These are phyloP conservation scores for Schwanniomyces etchellsii DNA, from an alignment of 1,139 yeast species.

Conservation along the genomic window DNA sequence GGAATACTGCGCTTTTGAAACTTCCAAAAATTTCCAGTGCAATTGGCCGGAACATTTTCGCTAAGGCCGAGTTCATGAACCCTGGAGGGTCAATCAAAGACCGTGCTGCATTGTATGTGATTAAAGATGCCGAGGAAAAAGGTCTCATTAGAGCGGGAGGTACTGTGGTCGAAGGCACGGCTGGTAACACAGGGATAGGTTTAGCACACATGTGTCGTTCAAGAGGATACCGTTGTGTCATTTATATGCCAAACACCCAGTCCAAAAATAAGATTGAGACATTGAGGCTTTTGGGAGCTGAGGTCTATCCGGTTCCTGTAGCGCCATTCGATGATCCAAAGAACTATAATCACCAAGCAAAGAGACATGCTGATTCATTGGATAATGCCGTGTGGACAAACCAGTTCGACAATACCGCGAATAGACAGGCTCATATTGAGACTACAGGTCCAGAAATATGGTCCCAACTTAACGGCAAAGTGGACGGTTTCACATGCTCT, in stretches of 20 bases:
- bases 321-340: constrained; percentile 75
- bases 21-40: constrained; percentile 57
- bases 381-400: constrained; percentile 88
- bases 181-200: constrained; percentile 82
- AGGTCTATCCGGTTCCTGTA: constrained; percentile 87
- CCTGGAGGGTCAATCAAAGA: constrained; percentile 95
- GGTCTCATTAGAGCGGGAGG: constrained; percentile 70
- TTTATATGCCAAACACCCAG: constrained; percentile 88
- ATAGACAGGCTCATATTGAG: constrained; percentile 84
- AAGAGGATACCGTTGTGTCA: constrained; percentile 76
- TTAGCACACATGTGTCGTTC: constrained; percentile 84
- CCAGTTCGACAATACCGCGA: constrained; percentile 82
- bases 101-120: constrained; percentile 76
- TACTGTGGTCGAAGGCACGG: constrained; percentile 45
- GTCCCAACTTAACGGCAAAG: constrained; percentile 77
- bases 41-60: constrained; percentile 73
- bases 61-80: constrained; percentile 88
- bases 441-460: constrained; percentile 91
- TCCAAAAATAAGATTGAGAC: constrained; percentile 73
- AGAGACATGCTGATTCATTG: constrained; percentile 69
- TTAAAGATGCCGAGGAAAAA: constrained; percentile 71
- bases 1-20: constrained; percentile 78
- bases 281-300: constrained; percentile 71
- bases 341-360: constrained; percentile 82
- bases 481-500: constrained; percentile 82